A percentile compares a stretch with the other conserved stretches of the same genome.
Evolutionary conservation across 1,284 basidiomycete genomes (phyloP).

Genomic region (Trichosporon faecale): DNA sequence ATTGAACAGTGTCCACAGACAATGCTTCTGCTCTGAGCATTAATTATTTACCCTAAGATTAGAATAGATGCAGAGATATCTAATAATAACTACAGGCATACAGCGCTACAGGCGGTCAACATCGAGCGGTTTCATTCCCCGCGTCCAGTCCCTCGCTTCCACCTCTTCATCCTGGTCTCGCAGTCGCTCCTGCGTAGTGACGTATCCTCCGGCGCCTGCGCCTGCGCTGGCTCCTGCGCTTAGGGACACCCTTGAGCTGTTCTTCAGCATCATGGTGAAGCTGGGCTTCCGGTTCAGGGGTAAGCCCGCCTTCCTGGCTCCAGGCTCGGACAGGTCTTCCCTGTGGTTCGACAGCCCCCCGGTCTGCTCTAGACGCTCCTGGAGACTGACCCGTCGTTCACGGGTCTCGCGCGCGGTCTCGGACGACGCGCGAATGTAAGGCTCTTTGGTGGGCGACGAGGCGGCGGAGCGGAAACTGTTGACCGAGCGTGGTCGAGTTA

Average conservation of each 20-base stretch:
- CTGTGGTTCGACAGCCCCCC: too few relatives aligned
- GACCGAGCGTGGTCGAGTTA: neutral
- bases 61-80: constrained; percentile 8
- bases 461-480: neutral
- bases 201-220: neutral
- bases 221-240: neutral
- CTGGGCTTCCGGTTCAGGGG: neutral
- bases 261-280: neutral
- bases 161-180: neutral
- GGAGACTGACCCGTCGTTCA: neutral
- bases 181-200: neutral
- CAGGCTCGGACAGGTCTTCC: neutral
- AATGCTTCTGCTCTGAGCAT: neutral
- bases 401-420: neutral
- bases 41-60: neutral
- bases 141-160: neutral
- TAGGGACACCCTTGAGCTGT: neutral
- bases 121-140: neutral
- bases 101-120: neutral
- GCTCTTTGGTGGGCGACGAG: neutral
- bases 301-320: neutral
- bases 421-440: neutral
- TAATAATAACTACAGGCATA: neutral
- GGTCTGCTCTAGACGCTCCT: neutral
- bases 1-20: neutral